Evolutionary conservation across 495 filamentous ascomycete genomes (phyloP), one percentile per base, ranked within the genome.

Genomic region (Talaromyces trachyspermus): DNA sequence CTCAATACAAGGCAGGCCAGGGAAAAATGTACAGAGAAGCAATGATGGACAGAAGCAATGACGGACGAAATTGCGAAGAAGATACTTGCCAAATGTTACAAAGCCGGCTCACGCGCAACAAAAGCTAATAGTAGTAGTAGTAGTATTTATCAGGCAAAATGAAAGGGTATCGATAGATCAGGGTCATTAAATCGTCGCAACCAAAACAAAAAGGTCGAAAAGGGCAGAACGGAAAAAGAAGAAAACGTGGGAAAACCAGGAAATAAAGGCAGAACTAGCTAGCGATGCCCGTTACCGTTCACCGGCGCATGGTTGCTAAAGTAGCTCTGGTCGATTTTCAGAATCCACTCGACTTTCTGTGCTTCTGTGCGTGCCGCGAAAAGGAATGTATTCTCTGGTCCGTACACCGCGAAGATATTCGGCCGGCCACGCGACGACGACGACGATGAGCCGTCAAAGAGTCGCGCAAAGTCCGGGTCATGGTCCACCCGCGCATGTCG

Each of bases 261-360:
- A 29, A 32, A 29, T 35, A n/a, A 41, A 1, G 38, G 48, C 9
- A n/a, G n/a, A n/a, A n/a, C n/a, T n/a, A n/a, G n/a, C n/a, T n/a
- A n/a, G n/a, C n/a, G n/a, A n/a, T n/a, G n/a, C n/a, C n/a, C n/a
- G n/a, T n/a, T n/a, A n/a, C 42, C 46, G 19, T 49, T 43, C 11
- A 17, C 37, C 6, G 27, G 24, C 5, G 33, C 60, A 40, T 60
- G 58, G 41, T 55, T 69, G 48, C 62, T 72, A 46, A 79, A 78
- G 49, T 75, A 80, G 49, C 73, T 74, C 57, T 78, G 68, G 58
- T 83, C 79, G 36, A 95, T 84, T 57, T 80, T 82, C 54, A 87
- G 69, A 54, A 97, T 92, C 92, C 92, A 98, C 58, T 96, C 90
- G 19, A 88, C 80, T 69, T 94, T 95, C 57, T 95, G 88, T 11